phyloP scores from a whole-genome alignment of 2,329 filamentous ascomycete genomes.

The Aspergillus hiratsukae region DNA sequence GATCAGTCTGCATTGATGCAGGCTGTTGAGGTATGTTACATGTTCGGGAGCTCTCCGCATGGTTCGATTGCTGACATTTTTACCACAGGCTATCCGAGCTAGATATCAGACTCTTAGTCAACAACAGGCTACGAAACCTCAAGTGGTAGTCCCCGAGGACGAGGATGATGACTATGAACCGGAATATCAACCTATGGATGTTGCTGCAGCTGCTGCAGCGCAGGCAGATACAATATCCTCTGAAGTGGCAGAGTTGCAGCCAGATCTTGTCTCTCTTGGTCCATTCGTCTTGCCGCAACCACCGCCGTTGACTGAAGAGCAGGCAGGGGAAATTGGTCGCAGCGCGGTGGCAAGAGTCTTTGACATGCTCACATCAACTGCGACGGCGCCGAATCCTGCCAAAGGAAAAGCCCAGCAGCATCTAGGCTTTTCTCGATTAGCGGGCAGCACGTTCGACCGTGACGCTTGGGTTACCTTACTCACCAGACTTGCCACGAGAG shows the following conservation, averaged over 20 bases:
- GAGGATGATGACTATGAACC: slow-evolving; percentile 95
- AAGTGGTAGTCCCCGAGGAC: slow-evolving; percentile 39
- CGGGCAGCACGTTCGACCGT: slow-evolving; percentile 75
- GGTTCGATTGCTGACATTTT: slow-evolving; percentile 4
- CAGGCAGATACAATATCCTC: slow-evolving; percentile 69
- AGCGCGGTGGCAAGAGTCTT: slow-evolving; percentile 74
- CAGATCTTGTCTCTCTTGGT: slow-evolving; percentile 57
- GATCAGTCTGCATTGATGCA: slow-evolving; percentile 65
- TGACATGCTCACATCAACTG: slow-evolving; percentile 67
- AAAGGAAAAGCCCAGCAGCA: slow-evolving; percentile 48
- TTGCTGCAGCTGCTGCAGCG: slow-evolving; percentile 20
- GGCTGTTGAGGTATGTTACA: slow-evolving; percentile 61
- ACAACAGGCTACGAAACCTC: slow-evolving; percentile 32
- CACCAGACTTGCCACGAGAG: slow-evolving; percentile 76
- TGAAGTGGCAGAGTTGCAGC: slow-evolving; percentile 67
- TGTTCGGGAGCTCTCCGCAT: not conserved
- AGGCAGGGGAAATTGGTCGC: slow-evolving; percentile 69
- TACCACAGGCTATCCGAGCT: slow-evolving; percentile 33
- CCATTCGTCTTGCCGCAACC: slow-evolving; percentile 77
- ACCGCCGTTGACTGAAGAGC: slow-evolving; percentile 64
- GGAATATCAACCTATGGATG: slow-evolving; percentile 70
- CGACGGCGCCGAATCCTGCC: slow-evolving; percentile 58
- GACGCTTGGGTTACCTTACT: slow-evolving; percentile 91
- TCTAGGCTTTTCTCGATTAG: slow-evolving; percentile 75
- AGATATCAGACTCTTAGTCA: slow-evolving; percentile 35